Conservation (phyloP, 371 early-diverging fungal genomes). For the Syncephalis fuscata region DNA sequence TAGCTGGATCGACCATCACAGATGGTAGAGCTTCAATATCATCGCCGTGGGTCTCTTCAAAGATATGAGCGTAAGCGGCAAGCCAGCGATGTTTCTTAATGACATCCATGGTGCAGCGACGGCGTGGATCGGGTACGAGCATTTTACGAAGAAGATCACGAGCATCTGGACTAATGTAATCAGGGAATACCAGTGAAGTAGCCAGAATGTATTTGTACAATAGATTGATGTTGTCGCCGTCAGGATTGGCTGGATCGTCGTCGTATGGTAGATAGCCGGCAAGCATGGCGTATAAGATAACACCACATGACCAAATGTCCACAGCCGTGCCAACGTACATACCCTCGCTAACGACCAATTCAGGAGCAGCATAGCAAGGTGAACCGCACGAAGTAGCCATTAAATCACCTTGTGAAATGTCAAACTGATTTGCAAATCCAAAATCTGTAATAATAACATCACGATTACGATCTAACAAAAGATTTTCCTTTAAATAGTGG, state of each 20-base stretch:
- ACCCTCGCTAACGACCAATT: constrained; percentile 88
- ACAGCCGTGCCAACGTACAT: constrained; percentile 91
- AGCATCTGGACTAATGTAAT: constrained; percentile 68
- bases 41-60: constrained; percentile 12
- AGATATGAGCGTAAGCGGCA: constrained; percentile 19
- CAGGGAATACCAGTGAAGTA: constrained; percentile 79
- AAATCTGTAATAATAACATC: constrained; percentile 96
- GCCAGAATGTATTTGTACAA: constrained; percentile 90
- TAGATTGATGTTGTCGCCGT: constrained; percentile 89
- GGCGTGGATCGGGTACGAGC: constrained; percentile 78
- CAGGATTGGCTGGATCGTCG: constrained; percentile 94
- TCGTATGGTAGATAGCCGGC: constrained; percentile 98
- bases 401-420: constrained; percentile 41
- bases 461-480: constrained; percentile 65
- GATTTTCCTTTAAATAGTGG: constrained; percentile 62
- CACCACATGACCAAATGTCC: constrained; percentile 92
- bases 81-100: constrained; percentile 58
- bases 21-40: too few species aligned
- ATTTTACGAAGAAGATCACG: constrained; percentile 72
- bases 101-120: constrained; percentile 69
- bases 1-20: neutral
- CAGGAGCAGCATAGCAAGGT: constrained; percentile 97
- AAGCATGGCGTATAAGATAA: constrained; percentile 91
- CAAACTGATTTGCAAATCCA: constrained; percentile 94
- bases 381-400: constrained; percentile 89